These are phyloP conservation scores for Clarireedia homoeocarpa DNA, from an alignment of 2,329 filamentous ascomycete species.

Conservation along the genomic window DNA sequence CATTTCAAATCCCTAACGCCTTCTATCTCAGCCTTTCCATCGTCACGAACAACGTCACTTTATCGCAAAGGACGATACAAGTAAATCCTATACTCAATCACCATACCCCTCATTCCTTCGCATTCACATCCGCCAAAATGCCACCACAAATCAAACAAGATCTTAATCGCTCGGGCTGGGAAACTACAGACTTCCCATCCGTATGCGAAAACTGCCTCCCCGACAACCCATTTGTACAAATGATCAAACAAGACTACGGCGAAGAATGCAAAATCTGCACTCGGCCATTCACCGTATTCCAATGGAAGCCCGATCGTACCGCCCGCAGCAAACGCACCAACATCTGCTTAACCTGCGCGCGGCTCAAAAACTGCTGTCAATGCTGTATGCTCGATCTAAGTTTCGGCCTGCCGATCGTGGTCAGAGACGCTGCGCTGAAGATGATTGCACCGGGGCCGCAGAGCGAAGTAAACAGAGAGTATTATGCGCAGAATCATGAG, in stretches of 20 bases:
- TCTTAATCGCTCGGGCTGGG: conserved; percentile 91
- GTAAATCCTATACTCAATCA: not conserved
- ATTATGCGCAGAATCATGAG: conserved; percentile 96
- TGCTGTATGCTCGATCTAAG: conserved; percentile 97
- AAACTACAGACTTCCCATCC: conserved; percentile 83
- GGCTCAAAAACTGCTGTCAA: conserved; percentile 97
- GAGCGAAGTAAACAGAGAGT: conserved; percentile 91
- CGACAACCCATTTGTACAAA: conserved; percentile 96
- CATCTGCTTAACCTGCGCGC: conserved; percentile 92
- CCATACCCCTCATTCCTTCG: not conserved
- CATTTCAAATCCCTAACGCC: conserved; percentile 2
- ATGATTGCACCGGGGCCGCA: conserved; percentile 93
- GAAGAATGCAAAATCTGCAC: conserved; percentile 67
- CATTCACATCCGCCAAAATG: conserved; percentile 40
- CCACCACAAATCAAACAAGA: conserved; percentile 94
- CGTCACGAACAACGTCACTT: not conserved
- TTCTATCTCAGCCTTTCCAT: not conserved
- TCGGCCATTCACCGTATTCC: conserved; percentile 89
- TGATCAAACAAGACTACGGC: conserved; percentile 96
- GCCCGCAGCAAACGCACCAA: conserved; percentile 88
- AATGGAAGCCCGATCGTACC: conserved; percentile 88
- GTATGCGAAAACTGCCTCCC: conserved; percentile 89
- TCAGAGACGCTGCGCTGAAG: conserved; percentile 92
- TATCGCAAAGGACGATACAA: not conserved
- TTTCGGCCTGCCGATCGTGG: conserved; percentile 89